phyloP scores from a whole-genome alignment of 257 asterid species.

The Cinchona pubescens region DNA sequence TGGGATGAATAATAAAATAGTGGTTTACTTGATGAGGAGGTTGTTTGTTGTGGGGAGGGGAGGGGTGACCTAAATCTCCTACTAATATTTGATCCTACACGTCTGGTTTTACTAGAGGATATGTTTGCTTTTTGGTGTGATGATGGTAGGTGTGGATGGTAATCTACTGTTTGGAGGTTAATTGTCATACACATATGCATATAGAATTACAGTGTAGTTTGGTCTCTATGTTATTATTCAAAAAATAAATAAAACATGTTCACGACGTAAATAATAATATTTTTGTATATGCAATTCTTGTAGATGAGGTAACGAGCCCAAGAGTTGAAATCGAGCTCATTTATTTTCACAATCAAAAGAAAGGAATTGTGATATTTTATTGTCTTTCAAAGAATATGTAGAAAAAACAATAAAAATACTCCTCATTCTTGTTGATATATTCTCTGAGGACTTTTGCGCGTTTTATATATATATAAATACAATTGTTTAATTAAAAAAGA shows the following conservation, averaged over 20 bases:
- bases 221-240: neutral
- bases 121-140: neutral
- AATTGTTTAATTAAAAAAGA: too few relatives aligned
- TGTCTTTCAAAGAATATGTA: too few relatives aligned
- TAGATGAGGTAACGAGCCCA: neutral
- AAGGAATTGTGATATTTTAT: too few relatives aligned
- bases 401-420: too few relatives aligned
- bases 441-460: too few relatives aligned
- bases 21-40: neutral
- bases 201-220: neutral
- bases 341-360: too few relatives aligned
- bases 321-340: neutral
- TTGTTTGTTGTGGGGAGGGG: neutral
- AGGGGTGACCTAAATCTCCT: slow-evolving; percentile 56
- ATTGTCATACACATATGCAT: neutral
- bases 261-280: neutral
- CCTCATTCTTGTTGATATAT: too few relatives aligned
- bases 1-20: neutral
- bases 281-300: neutral
- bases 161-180: slow-evolving; percentile 31
- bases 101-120: slow-evolving; percentile 24
- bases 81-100: slow-evolving; percentile 58
- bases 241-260: neutral
- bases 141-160: slow-evolving; percentile 36
- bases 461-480: too few relatives aligned